Percentiles rank a stretch among this genome's conserved stretches.
These are phyloP conservation scores for Moricandia moricandioides DNA, from an alignment of 345 rosid species.

Conservation along the genomic window DNA sequence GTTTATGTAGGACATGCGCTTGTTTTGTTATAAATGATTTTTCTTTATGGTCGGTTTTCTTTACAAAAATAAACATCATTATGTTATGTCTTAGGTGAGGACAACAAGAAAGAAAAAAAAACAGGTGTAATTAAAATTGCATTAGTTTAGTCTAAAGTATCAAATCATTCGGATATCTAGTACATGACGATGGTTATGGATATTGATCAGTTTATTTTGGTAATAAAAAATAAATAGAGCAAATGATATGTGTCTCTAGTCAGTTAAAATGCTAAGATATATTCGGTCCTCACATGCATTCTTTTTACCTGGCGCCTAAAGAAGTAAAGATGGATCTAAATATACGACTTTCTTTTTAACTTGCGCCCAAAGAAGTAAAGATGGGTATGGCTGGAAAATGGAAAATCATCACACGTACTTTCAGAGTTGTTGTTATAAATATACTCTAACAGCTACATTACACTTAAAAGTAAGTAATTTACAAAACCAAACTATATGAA, in stretches of 20 bases:
- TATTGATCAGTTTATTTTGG: neutral
- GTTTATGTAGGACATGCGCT: conserved; percentile 1
- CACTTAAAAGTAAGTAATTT: neutral
- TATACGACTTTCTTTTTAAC: neutral
- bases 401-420: neutral
- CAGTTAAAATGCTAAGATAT: neutral
- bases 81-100: neutral
- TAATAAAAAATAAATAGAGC: neutral
- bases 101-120: neutral
- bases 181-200: neutral
- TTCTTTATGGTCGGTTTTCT: neutral
- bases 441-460: neutral
- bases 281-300: neutral
- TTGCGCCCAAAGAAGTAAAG: neutral
- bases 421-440: neutral
- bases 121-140: neutral
- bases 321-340: neutral
- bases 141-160: neutral
- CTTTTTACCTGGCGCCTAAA: neutral
- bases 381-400: neutral
- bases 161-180: neutral
- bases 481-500: neutral
- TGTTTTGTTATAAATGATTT: neutral
- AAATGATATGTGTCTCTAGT: neutral
- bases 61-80: neutral